These are phyloP conservation scores for Astragalus membranaceus DNA, from an alignment of 306 rosid genomes.

Conservation along the genomic window DNA sequence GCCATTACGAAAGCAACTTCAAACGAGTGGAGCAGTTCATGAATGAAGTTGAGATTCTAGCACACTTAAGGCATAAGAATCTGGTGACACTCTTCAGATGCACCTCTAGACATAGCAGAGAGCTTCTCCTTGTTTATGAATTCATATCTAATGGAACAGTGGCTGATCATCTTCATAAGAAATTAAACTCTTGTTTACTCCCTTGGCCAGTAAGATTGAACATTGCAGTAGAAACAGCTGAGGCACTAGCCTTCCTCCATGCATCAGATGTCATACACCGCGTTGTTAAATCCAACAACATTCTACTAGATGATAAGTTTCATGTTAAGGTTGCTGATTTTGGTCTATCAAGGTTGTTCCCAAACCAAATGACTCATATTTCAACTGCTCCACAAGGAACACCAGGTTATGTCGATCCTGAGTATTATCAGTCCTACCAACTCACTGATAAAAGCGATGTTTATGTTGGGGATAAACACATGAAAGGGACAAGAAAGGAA, in stretches of 20 bases:
- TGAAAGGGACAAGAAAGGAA: too few species aligned
- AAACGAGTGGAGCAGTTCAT: constrained; percentile 73
- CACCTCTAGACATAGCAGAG: constrained; percentile 75
- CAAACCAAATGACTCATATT: too few species aligned
- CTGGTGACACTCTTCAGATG: constrained; percentile 77
- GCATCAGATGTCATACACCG: constrained; percentile 61
- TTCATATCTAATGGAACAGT: constrained; percentile 89
- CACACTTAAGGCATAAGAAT: constrained; percentile 48
- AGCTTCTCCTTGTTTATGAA: constrained; percentile 84
- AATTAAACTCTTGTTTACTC: constrained; percentile 31
- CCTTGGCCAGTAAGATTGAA: constrained; percentile 62
- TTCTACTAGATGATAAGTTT: constrained; percentile 57
- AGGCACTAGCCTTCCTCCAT: constrained; percentile 79
- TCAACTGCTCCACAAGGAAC: constrained; percentile 98
- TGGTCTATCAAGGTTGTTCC: too few species aligned
- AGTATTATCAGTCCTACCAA: constrained; percentile 74
- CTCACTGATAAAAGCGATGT: constrained; percentile 81
- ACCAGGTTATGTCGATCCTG: constrained; percentile 95
- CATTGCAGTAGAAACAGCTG: constrained; percentile 86
- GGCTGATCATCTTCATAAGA: constrained; percentile 76
- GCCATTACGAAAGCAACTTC: constrained; percentile 76
- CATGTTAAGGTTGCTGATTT: constrained; percentile 73
- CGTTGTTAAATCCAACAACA: constrained; percentile 83
- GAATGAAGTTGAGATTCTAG: constrained; percentile 78
- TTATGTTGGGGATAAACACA: too few species aligned